Evolutionary conservation across 768 basidiomycete species (phyloP).

Genomic region (Tubosaeta sp.): DNA sequence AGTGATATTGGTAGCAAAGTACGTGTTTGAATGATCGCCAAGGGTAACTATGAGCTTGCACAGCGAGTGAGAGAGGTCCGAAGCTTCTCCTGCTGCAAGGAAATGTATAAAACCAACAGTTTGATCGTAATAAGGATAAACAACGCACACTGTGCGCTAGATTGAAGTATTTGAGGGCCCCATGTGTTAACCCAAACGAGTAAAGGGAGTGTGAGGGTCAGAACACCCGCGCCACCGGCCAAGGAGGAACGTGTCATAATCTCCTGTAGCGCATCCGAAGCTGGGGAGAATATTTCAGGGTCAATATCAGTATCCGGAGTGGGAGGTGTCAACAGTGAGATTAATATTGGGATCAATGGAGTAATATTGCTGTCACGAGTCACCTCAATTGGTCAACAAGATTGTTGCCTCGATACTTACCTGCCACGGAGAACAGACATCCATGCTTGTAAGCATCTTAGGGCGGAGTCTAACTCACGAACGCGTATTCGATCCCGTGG

Average conservation of each 20-base stretch:
- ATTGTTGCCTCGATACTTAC: constrained; percentile 37
- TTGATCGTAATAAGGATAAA: not conserved
- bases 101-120: not conserved
- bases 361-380: constrained; percentile 55
- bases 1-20: constrained; percentile 67
- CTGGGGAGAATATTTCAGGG: constrained; percentile 54
- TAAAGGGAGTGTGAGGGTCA: constrained; percentile 78
- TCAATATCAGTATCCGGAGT: constrained; percentile 34
- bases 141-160: constrained; percentile 34
- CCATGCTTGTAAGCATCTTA: constrained; percentile 85
- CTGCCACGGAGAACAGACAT: constrained; percentile 62
- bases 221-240: constrained; percentile 62
- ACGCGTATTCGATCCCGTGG: constrained; percentile 29
- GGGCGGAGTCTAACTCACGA: constrained; percentile 59
- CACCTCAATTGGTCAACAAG: not conserved
- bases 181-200: constrained; percentile 68
- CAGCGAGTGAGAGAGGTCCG: constrained; percentile 61
- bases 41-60: constrained; percentile 79
- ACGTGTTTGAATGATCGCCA: constrained; percentile 81
- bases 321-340: constrained; percentile 39
- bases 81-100: constrained; percentile 29
- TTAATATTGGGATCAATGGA: constrained; percentile 62
- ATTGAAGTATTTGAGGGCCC: constrained; percentile 45
- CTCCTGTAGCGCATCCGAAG: constrained; percentile 73
- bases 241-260: constrained; percentile 72